Evolutionary conservation across 2,329 filamentous ascomycete genomes (phyloP).

Genomic region (Rutstroemia sp.): DNA sequence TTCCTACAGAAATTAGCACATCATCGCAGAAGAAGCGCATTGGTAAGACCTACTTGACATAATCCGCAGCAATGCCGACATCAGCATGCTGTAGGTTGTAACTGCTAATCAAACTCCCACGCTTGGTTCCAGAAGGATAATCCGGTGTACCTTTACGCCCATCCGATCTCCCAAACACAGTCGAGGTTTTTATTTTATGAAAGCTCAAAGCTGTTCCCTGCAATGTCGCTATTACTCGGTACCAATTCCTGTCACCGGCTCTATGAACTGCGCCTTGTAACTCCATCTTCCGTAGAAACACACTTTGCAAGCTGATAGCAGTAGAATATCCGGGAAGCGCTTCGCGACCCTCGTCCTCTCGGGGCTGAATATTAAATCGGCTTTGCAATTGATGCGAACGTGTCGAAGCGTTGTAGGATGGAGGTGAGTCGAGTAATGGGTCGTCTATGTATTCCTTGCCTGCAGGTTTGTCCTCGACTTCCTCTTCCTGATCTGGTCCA

Average conservation of each 20-base stretch:
- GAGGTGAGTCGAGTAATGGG: conserved; percentile 13
- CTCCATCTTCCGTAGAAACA: conserved; percentile 59
- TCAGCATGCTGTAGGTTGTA: conserved; percentile 71
- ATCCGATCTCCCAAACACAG: conserved; percentile 42
- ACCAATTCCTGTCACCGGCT: conserved; percentile 57
- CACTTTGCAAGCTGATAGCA: conserved; percentile 46
- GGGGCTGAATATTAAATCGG: conserved; percentile 28
- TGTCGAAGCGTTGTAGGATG: conserved; percentile 17
- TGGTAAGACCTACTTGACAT: conserved; percentile 50
- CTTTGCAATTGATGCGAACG: conserved; percentile 11
- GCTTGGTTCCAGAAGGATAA: conserved; percentile 44
- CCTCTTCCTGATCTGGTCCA: neutral
- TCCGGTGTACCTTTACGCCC: conserved; percentile 43
- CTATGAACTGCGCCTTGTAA: conserved; percentile 57
- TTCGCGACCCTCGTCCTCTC: conserved; percentile 36
- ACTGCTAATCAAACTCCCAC: conserved; percentile 51
- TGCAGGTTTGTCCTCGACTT: neutral
- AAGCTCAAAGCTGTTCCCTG: conserved; percentile 62
- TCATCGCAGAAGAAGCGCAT: neutral
- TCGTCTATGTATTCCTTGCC: neutral
- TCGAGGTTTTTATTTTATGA: conserved; percentile 53
- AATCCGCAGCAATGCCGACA: conserved; percentile 66
- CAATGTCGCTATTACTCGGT: conserved; percentile 53
- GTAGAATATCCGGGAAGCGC: conserved; percentile 49
- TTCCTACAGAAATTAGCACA: conserved; percentile 16